Evolutionary conservation across 164 flowering plant species (phyloP), one percentile per base, ranked within the genome.

Genomic region (Piper betle): DNA sequence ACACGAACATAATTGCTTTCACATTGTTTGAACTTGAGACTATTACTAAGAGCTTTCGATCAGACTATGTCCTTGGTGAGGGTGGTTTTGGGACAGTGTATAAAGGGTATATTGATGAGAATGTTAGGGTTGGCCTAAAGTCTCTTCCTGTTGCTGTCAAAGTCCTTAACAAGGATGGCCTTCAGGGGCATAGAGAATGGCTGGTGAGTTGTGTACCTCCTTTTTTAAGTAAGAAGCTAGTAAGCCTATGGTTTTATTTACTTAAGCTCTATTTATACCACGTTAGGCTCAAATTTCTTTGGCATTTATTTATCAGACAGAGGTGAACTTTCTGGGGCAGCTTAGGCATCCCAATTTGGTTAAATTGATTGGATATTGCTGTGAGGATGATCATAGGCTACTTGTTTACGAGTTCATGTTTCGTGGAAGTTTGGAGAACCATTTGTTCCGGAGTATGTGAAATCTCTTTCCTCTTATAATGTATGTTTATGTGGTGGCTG

Each of bases 181-280:
- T 86, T 69, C 99, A 93, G 70, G 99, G 99, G 7, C 97, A 93
- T 69, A 79, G 97, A 17, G 97, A 94, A 70, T 94, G 97, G 97
- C 96, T 86, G 59, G 97, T 91, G 71, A 69, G 79, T 52, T 20
- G 55, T 56, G 37, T 38, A 13, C 1, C 53, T 55, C 19, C 52
- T 16, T 42, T 19, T 6, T 58, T 1, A 1, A 12, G 46, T 55
- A 39, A 61, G 19, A 42, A 16, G 25, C 20, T 20, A 25, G 13
- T 5, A 7, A 13, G 46, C 52, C 46, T 61, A 19, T 16, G 12
- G 37, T 62, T 37, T 10, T 52, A 25, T 9, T 52, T 50, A 20
- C 46, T 43, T n/a, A n/a, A 12, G 8, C 43, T 63, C 46, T 0
- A 0, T 25, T 25, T 25, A 25, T 25, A 25, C 33, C 2, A 2